Conservation (phyloP, 352 stramenopile genomes). For the Phytopythium helicoides region DNA sequence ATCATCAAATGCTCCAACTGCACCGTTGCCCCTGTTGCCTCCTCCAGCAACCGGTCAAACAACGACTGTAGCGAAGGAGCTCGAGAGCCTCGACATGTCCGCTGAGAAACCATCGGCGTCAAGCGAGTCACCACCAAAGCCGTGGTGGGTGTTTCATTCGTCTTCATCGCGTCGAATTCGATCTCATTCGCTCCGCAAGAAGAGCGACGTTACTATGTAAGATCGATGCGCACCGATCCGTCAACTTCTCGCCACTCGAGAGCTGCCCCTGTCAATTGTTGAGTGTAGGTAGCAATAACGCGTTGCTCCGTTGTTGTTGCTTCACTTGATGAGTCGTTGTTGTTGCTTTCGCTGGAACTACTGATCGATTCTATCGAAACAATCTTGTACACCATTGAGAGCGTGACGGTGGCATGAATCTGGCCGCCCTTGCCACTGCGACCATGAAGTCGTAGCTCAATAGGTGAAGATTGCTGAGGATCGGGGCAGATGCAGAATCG, state of each 20-base stretch:
- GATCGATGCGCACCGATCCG: conserved; percentile 23
- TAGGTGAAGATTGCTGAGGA: conserved; percentile 30
- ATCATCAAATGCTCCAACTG: neutral
- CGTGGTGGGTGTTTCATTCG: conserved; percentile 12
- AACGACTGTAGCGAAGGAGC: neutral
- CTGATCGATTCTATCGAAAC: conserved; percentile 20
- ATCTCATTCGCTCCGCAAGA: conserved; percentile 27
- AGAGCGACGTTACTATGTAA: conserved; percentile 1
- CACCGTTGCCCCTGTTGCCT: neutral
- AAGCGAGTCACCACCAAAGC: neutral
- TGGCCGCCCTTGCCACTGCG: neutral
- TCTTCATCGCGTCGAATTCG: conserved; percentile 20
- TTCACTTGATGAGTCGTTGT: neutral
- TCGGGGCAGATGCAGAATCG: conserved; percentile 59
- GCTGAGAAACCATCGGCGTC: neutral
- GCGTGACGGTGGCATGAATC: conserved; percentile 18
- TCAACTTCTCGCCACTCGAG: conserved; percentile 26
- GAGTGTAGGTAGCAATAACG: conserved; percentile 29
- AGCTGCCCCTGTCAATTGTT: conserved; percentile 14
- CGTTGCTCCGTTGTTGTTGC: neutral
- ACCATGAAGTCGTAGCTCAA: conserved; percentile 25
- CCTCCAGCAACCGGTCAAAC: neutral
- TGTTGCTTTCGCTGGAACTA: neutral
- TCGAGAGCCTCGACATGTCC: neutral
- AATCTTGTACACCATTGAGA: conserved; percentile 42